Evolutionary conservation across 306 rosid species (phyloP), one percentile per base, ranked within the genome.

Genomic region (Acacia confusa): DNA sequence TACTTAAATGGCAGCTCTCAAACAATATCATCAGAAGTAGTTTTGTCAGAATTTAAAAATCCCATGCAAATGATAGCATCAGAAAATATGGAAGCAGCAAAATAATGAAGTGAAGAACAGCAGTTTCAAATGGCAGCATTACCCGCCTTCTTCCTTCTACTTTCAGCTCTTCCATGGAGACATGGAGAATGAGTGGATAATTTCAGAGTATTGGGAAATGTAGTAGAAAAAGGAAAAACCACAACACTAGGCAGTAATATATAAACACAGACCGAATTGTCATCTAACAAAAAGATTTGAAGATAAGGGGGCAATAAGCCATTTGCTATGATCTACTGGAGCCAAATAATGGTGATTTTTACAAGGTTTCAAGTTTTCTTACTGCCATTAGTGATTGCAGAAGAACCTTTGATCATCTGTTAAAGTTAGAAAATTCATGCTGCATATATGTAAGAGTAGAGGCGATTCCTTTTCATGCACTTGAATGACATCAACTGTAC

Each of bases 401-500:
- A 27, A 71, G 58, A 27, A 28, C 75, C 24, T 32, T 16, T 27
- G 30, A 55, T 63, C 69, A 34, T 34, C 38, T 73, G 53, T 11
- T 36, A 48, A 24, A 55, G 38, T 34, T 34, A 34, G 38, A 34
- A 34, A 34, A 55, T 52, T 76, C 78, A 58, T 28, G 81, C 81
- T 72, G 77, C 82, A 85, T 36, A 36, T 36, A 36, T 66, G 82
- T 34, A 41, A 57, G 74, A 58, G 17, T 45, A 57, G 47, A 65
- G 36, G 81, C 50, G 52, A 28, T 66, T 74, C 7, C 70, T 2
- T 67, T 73, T 68, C 81, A 68, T 30, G 48, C 47, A 82, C 41
- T 47, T 68, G 74, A 69, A 52, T 50, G 60, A 74, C 75, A 82
- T 61, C 41, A 63, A 79, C 44, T 19, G 6, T 36, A 36, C 40